Evolutionary conservation across 805 yeast genomes (phyloP).

Genomic region (Starmerella floricola): DNA sequence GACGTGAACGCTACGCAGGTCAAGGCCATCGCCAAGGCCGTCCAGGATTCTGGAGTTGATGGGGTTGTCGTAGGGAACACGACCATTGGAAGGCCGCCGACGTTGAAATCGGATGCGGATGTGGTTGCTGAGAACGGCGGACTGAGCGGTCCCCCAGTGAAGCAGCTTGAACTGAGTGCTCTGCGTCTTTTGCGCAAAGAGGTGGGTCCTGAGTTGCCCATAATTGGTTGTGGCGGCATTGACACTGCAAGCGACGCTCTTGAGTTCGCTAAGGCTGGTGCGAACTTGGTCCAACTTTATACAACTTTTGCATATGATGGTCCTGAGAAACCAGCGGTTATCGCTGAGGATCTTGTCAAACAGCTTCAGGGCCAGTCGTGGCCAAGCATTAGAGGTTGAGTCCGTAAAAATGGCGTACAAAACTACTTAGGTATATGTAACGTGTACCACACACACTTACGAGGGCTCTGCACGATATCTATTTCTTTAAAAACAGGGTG

Average conservation of each 20-base stretch:
- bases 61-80: constrained; percentile 91
- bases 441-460: too few species aligned
- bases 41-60: constrained; percentile 65
- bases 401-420: neutral
- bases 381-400: constrained; percentile 36
- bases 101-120: constrained; percentile 39
- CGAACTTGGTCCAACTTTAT: constrained; percentile 74
- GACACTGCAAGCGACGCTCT: constrained; percentile 76
- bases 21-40: constrained; percentile 67
- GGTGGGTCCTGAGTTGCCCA: constrained; percentile 60
- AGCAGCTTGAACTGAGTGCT: constrained; percentile 64
- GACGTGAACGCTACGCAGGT: constrained; percentile 75
- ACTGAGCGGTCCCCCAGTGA: constrained; percentile 82
- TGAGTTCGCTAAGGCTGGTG: constrained; percentile 89
- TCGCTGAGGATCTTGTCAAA: constrained; percentile 45
- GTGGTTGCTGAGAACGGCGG: constrained; percentile 51
- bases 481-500: too few species aligned
- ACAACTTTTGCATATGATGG: constrained; percentile 89
- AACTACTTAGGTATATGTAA: neutral
- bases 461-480: too few species aligned
- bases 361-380: constrained; percentile 76
- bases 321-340: constrained; percentile 61
- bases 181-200: constrained; percentile 58
- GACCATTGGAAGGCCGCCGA: constrained; percentile 68
- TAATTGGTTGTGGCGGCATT: constrained; percentile 93